A percentile compares a stretch with the other conserved stretches of the same genome.
Conservation (phyloP, 2,329 filamentous ascomycete genomes). For the Proliferodiscus dingleyae region DNA sequence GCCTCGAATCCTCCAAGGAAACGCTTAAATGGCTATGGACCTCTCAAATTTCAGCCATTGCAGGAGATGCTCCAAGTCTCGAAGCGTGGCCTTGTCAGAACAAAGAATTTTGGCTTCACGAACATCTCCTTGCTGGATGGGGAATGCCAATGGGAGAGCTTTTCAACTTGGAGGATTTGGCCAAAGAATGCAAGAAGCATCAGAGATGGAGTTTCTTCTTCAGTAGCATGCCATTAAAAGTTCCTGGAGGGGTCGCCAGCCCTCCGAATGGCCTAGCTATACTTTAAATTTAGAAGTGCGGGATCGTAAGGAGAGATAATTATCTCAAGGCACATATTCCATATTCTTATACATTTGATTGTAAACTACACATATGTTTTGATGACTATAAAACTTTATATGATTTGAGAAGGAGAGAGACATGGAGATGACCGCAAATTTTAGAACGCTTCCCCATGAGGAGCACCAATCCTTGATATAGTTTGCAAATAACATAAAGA, state of each 20-base stretch:
- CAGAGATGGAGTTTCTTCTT: constrained; percentile 46
- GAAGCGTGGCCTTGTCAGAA: constrained; percentile 34
- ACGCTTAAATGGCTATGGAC: constrained; percentile 42
- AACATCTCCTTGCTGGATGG: constrained; percentile 43
- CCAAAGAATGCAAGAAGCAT: constrained; percentile 30
- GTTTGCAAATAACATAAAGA: too few relatives aligned
- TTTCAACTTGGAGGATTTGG: constrained; percentile 39
- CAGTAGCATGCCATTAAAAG: neutral
- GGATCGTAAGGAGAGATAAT: too few relatives aligned
- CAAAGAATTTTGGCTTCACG: constrained; percentile 19
- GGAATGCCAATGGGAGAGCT: constrained; percentile 45
- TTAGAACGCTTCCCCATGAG: too few relatives aligned
- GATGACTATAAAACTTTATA: too few relatives aligned
- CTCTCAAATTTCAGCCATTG: constrained; percentile 39
- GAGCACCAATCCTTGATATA: too few relatives aligned
- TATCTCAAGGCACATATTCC: too few relatives aligned
- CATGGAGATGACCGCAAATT: too few relatives aligned
- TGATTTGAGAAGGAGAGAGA: too few relatives aligned
- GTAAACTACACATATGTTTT: too few relatives aligned
- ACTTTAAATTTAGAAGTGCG: constrained; percentile 1
- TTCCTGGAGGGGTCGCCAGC: neutral
- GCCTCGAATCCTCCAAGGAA: constrained; percentile 31
- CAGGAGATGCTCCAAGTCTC: constrained; percentile 38
- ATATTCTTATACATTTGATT: too few relatives aligned
- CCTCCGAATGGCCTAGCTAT: neutral